Evolutionary conservation across 2,329 filamentous ascomycete genomes (phyloP), one percentile per base, ranked within the genome.

Genomic region (Phialophora expanda): DNA sequence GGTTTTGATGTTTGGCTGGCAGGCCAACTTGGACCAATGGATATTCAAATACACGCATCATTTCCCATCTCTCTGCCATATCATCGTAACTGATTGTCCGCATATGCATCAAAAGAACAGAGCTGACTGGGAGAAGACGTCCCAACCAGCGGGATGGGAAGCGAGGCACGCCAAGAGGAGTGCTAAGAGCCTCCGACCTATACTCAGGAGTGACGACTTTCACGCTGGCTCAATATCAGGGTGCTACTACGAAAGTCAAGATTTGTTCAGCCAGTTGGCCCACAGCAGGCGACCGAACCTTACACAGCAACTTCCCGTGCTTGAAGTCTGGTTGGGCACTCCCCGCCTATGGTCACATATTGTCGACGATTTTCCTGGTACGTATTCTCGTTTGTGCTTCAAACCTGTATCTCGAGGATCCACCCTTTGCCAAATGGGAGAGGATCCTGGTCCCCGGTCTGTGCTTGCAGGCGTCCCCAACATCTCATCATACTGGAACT

Each of bases 31-130:
- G 1, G 76, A 75, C 3, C 54, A 65, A 17, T 70, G 74, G 20
- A 64, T 75, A 2, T 75, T 81, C 53, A 69, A 72, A 34, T 78
- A 77, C 65, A 66, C 81, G 14, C 66, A 70, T 20, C 56, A 58
- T 2, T 75, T 82, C 44, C 78, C 78, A 2, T 73, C 74, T 8
- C 64, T 82, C 26, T 73, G 72, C n/a, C 56, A 75, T 14, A 66
- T 81, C 22, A 66, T 81, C 17, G 66, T 76, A 3, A 73, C 73
- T 12, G 72, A 73, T 38, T 81, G 78, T 60, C 70, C 69, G 2
- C 61, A 66, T 5, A 66, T 80, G 53, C 61, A 72, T 69, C 41
- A 72, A 60, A 65, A 60, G 65, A 67, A 72, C 65, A 30, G 68
- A 61, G 54, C 54, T 41, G 57, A 69, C 6, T 73, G 72, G 72